These are phyloP conservation scores for Neocucurbitaria cava DNA, from an alignment of 2,329 filamentous ascomycete genomes.

Conservation along the genomic window DNA sequence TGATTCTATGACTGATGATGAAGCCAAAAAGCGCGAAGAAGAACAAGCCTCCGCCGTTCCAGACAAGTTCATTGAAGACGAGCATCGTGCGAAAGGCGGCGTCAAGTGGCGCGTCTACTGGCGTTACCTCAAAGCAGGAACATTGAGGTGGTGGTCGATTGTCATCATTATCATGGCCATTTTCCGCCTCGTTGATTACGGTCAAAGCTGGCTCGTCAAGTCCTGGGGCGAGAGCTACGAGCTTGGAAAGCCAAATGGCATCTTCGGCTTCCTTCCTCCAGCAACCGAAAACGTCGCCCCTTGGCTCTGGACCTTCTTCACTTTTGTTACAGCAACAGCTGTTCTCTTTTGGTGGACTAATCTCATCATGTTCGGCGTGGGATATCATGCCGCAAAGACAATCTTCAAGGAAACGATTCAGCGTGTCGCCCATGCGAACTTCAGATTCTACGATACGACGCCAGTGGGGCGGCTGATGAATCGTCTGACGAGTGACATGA, in stretches of 20 bases:
- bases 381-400: conserved; percentile 76
- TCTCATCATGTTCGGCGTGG: conserved; percentile 74
- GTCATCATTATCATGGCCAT: conserved; percentile 68
- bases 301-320: conserved; percentile 76
- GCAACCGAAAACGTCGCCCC: conserved; percentile 72
- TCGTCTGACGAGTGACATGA: conserved; percentile 86
- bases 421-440: conserved; percentile 78
- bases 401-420: conserved; percentile 78
- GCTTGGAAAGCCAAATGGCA: conserved; percentile 29
- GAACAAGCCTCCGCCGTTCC: conserved; percentile 62
- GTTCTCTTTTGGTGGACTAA: conserved; percentile 65
- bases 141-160: conserved; percentile 73
- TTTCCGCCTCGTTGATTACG: conserved; percentile 70
- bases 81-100: conserved; percentile 75
- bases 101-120: conserved; percentile 81
- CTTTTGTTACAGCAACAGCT: conserved; percentile 56
- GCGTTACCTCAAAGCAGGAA: conserved; percentile 84
- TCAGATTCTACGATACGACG: conserved; percentile 90
- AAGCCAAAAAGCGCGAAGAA: conserved; percentile 44
- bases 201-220: conserved; percentile 82
- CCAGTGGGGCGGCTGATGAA: conserved; percentile 93
- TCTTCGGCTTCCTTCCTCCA: conserved; percentile 63
- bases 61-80: conserved; percentile 81
- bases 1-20: conserved; percentile 44
- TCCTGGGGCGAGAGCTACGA: conserved; percentile 83